phyloP scores from a whole-genome alignment of 495 filamentous ascomycete species.

The Elasticomyces elasticus region DNA sequence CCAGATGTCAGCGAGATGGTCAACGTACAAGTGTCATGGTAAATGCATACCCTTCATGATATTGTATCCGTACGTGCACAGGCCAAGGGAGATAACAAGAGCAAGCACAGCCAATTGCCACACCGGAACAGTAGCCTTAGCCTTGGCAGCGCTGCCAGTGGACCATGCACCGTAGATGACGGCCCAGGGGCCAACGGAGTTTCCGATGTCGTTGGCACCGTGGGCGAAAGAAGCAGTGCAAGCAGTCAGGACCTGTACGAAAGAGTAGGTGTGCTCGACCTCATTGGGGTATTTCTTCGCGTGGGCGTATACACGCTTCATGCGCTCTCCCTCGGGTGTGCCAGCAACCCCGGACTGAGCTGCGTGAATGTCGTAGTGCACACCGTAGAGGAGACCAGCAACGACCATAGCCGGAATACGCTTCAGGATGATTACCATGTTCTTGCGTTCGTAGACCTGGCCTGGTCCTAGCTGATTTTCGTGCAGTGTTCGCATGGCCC shows the following conservation, averaged over 20 bases:
- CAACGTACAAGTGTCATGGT: not conserved
- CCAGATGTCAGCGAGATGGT: not conserved
- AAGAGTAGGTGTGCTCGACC: conserved; percentile 28
- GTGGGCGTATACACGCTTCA: conserved; percentile 32
- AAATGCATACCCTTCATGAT: conserved; percentile 1
- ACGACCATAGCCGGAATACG: conserved; percentile 52
- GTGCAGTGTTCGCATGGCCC: conserved; percentile 61
- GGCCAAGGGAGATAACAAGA: conserved; percentile 35
- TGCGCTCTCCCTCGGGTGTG: conserved; percentile 57
- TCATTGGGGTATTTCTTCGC: conserved; percentile 18
- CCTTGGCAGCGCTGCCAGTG: conserved; percentile 33
- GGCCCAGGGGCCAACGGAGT: conserved; percentile 22
- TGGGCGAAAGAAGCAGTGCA: conserved; percentile 39
- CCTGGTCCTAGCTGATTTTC: conserved; percentile 55
- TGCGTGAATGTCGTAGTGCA: conserved; percentile 65
- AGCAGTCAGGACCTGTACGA: conserved; percentile 44
- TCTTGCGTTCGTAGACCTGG: conserved; percentile 55
- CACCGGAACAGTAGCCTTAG: conserved; percentile 46
- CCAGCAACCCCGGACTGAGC: conserved; percentile 53
- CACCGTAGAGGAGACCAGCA: conserved; percentile 50
- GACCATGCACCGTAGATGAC: conserved; percentile 22
- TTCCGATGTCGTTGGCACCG: conserved; percentile 26
- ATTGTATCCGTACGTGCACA: conserved; percentile 46
- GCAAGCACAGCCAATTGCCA: conserved; percentile 59
- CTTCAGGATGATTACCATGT: conserved; percentile 47